These are phyloP conservation scores for Nemania serpens DNA, from an alignment of 2,329 filamentous ascomycete genomes.

Conservation along the genomic window DNA sequence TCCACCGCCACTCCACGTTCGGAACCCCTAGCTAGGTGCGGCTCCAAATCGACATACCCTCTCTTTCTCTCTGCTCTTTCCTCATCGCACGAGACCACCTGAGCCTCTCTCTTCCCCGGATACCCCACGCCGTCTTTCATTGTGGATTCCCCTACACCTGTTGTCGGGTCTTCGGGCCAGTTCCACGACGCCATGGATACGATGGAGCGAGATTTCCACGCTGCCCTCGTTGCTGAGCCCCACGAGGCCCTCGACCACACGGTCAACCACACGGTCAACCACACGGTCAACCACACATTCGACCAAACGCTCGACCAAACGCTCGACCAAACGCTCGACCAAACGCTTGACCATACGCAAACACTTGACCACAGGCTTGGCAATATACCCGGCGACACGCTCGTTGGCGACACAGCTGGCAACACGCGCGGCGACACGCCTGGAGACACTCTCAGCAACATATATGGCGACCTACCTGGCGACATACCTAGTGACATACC, in stretches of 20 bases:
- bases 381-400: constrained; percentile 40
- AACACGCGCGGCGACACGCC: constrained; percentile 25
- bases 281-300: too few species aligned
- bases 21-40: constrained; percentile 24
- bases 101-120: constrained; percentile 3
- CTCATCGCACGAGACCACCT: constrained; percentile 16
- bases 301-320: too few species aligned
- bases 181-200: constrained; percentile 58
- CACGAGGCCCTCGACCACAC: constrained; percentile 45
- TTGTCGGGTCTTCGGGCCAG: constrained; percentile 56
- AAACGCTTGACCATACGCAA: too few species aligned
- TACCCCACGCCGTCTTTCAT: constrained; percentile 18
- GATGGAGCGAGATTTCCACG: constrained; percentile 52
- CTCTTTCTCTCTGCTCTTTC: constrained; percentile 3
- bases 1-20: constrained; percentile 28
- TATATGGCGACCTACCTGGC: too few species aligned
- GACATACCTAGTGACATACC: constrained; percentile 47
- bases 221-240: constrained; percentile 21
- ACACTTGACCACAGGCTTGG: too few species aligned
- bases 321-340: too few species aligned
- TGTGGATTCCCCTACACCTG: constrained; percentile 59
- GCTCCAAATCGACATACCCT: constrained; percentile 22
- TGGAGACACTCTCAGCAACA: constrained; percentile 53
- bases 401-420: constrained; percentile 42
- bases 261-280: too few species aligned